These are phyloP conservation scores for Bothriochloa decipiens DNA, from an alignment of 176 grass and related monocot genomes.

Conservation along the genomic window DNA sequence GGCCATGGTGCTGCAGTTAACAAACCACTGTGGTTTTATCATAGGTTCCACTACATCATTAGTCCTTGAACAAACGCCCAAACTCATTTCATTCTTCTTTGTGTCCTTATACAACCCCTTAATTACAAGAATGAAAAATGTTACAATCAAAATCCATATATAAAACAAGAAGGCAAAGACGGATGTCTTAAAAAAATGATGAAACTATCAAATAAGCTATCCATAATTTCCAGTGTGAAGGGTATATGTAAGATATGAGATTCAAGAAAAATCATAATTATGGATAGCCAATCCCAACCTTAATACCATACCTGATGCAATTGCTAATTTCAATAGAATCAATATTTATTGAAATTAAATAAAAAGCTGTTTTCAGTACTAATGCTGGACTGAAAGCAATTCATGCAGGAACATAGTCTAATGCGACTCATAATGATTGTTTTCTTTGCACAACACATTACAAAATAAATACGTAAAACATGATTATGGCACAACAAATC, in stretches of 20 bases:
- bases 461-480: background rate
- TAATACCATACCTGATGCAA: background rate
- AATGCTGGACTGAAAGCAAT: background rate
- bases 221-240: background rate
- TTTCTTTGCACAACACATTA: background rate
- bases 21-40: conserved; percentile 93
- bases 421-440: background rate
- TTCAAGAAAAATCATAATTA: conserved; percentile 10
- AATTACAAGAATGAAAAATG: conserved; percentile 36
- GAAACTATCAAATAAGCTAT: background rate
- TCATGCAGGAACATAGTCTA: background rate
- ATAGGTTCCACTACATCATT: conserved; percentile 87
- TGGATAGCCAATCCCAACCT: background rate
- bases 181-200: background rate
- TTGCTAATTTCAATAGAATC: background rate
- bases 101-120: conserved; percentile 82
- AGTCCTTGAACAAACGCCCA: conserved; percentile 88
- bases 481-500: background rate
- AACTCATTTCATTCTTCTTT: conserved; percentile 94
- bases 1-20: conserved; percentile 82
- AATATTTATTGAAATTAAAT: background rate
- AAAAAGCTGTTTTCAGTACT: background rate
- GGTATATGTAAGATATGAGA: conserved; percentile 21
- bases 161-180: background rate
- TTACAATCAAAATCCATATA: conserved; percentile 22